These are phyloP conservation scores for Anastatica hierochuntica DNA, from an alignment of 345 rosid species.

Conservation along the genomic window DNA sequence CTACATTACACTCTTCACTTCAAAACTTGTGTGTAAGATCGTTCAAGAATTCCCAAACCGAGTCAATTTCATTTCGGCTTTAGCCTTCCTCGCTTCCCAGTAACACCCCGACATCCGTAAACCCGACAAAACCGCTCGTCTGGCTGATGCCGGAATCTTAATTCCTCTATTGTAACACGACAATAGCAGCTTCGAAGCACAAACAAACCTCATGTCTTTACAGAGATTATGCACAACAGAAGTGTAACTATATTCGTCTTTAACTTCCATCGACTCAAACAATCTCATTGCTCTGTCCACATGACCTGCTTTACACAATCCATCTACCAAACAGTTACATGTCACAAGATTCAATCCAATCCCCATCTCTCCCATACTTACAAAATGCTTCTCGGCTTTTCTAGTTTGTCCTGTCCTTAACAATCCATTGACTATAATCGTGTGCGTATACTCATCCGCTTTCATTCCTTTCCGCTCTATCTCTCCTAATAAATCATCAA, in stretches of 20 bases:
- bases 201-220: slow-evolving; percentile 35
- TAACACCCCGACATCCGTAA: slow-evolving; percentile 45
- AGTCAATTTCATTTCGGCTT: slow-evolving; percentile 40
- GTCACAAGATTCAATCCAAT: slow-evolving; percentile 6
- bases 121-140: slow-evolving; percentile 55
- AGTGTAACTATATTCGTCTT: slow-evolving; percentile 68
- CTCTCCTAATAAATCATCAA: slow-evolving; percentile 17
- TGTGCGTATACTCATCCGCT: slow-evolving; percentile 18
- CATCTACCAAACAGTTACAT: slow-evolving; percentile 49
- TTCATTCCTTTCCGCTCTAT: slow-evolving; percentile 15
- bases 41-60: slow-evolving; percentile 28
- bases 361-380: slow-evolving; percentile 11
- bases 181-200: slow-evolving; percentile 58
- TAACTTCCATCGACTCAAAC: slow-evolving; percentile 45
- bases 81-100: slow-evolving; percentile 47
- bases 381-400: slow-evolving; percentile 20
- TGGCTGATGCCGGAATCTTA: slow-evolving; percentile 51
- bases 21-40: slow-evolving; percentile 9
- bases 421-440: slow-evolving; percentile 21
- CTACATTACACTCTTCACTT: slow-evolving; percentile 1
- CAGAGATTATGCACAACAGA: slow-evolving; percentile 73
- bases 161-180: slow-evolving; percentile 53
- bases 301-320: slow-evolving; percentile 50
- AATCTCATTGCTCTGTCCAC: slow-evolving; percentile 43
- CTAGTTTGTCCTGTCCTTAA: slow-evolving; percentile 1